Percentiles rank a stretch among this genome's conserved stretches.
These are phyloP conservation scores for Ophidiomyces ophidiicola DNA, from an alignment of 2,329 filamentous ascomycete species.

Conservation along the genomic window DNA sequence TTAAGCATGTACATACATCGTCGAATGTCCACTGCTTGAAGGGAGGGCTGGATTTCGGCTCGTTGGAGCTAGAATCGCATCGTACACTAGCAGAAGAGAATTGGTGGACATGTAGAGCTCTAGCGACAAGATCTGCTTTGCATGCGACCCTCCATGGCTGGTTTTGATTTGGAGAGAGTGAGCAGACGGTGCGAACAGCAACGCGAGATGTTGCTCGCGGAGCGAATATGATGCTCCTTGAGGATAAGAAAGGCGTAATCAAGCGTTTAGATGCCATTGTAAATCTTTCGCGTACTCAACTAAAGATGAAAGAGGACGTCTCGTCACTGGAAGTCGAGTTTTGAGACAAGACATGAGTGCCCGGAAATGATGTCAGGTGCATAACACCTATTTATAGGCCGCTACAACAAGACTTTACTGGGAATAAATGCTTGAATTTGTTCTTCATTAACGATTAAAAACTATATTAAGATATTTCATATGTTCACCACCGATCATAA, in stretches of 20 bases:
- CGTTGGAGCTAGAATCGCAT: conserved; percentile 1
- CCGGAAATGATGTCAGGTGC: too few relatives aligned
- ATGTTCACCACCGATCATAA: too few relatives aligned
- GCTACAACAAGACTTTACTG: too few relatives aligned
- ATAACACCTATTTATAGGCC: too few relatives aligned
- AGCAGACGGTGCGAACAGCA: background rate
- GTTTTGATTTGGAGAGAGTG: background rate
- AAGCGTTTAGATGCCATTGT: conserved; percentile 8
- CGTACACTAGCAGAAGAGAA: conserved; percentile 2
- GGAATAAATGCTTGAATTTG: too few relatives aligned
- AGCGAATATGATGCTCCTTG: conserved; percentile 1
- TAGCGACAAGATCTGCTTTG: background rate
- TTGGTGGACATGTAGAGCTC: background rate
- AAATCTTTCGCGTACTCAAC: too few relatives aligned
- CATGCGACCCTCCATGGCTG: background rate
- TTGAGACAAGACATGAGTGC: too few relatives aligned
- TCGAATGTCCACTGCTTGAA: conserved; percentile 16
- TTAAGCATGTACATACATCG: conserved; percentile 11
- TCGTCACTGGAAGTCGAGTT: too few relatives aligned
- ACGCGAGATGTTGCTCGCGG: background rate
- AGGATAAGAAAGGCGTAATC: conserved; percentile 2
- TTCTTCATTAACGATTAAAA: too few relatives aligned
- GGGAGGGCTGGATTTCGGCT: background rate
- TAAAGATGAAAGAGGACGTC: too few relatives aligned
- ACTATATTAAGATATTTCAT: too few relatives aligned